Conservation (phyloP, 2,329 filamentous ascomycete species). For the Colletotrichum acutatum region DNA sequence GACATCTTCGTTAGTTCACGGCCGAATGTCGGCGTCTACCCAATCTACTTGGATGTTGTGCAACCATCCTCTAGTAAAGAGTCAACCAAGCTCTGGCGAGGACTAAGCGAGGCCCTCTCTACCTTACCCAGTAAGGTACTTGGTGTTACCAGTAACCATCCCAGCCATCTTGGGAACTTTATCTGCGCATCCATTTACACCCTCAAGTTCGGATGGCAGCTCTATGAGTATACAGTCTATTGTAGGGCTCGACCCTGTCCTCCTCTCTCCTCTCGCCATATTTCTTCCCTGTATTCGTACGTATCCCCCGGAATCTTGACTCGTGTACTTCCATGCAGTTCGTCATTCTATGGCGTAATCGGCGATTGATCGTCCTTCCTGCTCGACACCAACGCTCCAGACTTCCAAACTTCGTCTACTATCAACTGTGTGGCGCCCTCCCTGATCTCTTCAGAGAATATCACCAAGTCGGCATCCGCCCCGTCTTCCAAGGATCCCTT, state of each 20-base stretch:
- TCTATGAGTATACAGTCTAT: conserved; percentile 15
- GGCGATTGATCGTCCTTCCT: conserved; percentile 34
- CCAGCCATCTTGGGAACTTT: background rate
- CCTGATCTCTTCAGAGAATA: conserved; percentile 67
- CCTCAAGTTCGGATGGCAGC: background rate
- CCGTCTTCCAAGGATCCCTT: conserved; percentile 76
- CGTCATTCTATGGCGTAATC: conserved; percentile 3
- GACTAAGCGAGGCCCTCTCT: background rate
- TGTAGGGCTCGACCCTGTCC: background rate
- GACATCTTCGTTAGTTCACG: background rate
- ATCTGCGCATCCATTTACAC: conserved; percentile 4
- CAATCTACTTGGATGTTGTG: background rate
- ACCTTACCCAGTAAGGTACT: too few relatives aligned
- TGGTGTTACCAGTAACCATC: background rate
- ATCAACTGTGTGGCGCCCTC: conserved; percentile 62
- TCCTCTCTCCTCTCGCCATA: background rate
- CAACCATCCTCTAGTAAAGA: background rate
- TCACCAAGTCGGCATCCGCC: conserved; percentile 75
- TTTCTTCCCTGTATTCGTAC: background rate
- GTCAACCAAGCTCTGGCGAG: background rate
- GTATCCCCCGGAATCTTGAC: background rate
- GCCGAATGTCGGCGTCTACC: background rate
- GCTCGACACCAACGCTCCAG: conserved; percentile 66
- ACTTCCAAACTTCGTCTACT: conserved; percentile 85
- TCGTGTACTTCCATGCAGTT: background rate